Base-by-base conservation (phyloP, 202 grass and related monocot species). In the Digitaria exilis region DNA sequence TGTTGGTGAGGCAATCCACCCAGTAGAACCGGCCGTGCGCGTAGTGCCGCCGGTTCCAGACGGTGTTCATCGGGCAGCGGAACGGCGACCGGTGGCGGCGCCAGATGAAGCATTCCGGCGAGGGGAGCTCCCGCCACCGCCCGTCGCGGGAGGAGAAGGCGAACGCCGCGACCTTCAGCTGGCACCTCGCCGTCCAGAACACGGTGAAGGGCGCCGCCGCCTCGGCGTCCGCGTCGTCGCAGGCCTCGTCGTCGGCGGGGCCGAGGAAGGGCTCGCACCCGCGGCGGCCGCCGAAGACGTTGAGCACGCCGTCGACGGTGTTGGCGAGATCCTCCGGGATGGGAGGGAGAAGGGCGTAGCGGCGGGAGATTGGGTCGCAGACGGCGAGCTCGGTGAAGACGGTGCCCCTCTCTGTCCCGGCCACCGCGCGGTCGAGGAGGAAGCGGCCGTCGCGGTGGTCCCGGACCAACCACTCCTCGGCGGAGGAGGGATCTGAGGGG, bases 21-120 rank as follows among this genome's bases (percentile, higher is more conserved):
- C 82, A 84, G 89, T 82, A 88, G 80, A 91, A 88, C 28, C 85
- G 50, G 63, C 73, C 85, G 85, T 87, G 80, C 70, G 85, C 71
- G 80, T 84, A 87, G 69, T 88, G 77, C 1, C 85, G 85, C 45
- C 54, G 56, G 89, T 85, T 87, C 81, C 85, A 82, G 12, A 84
- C 76, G 39, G 85, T 66, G 77, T 80, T 30, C 69, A 84, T 43
- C 1, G 75, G 74, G 75, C 75, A 43, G 5, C 64, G 43, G 71
- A 88, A 80, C 62, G 71, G 55, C 7, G 71, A 85, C 4, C 85
- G 63, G 31, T 51, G 63, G 22, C 64, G 22, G 0, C 70, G 54
- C 89, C 82, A 84, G 6, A 88, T 71, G 52, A 72, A 59, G 58
- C 89, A 87, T 3, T 78, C 42, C 39, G 77, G 82, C 81, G 82